Conservation (phyloP, 768 basidiomycete species). For the Aureoboletus auriporus region DNA sequence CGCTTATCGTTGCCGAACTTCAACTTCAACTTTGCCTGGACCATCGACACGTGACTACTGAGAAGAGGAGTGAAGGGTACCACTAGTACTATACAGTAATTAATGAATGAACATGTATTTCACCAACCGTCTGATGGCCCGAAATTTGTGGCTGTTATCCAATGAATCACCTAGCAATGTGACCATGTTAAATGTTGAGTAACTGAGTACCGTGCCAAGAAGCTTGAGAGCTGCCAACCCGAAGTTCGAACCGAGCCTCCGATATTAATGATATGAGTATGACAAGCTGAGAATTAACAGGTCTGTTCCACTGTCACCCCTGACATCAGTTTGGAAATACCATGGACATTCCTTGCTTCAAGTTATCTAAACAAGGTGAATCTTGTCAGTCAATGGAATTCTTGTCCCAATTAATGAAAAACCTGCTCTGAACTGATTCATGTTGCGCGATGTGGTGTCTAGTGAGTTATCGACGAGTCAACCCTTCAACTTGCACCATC, state of each 20-base stretch:
- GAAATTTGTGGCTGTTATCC: not conserved
- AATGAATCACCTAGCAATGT: not conserved
- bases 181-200: too few species aligned
- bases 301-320: conserved; percentile 1
- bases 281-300: not conserved
- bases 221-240: conserved; percentile 2
- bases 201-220: not conserved
- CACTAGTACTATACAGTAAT: not conserved
- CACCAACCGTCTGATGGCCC: not conserved
- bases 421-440: conserved; percentile 7
- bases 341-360: not conserved
- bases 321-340: conserved; percentile 6
- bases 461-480: conserved; percentile 1
- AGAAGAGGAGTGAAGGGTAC: conserved; percentile 6
- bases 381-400: conserved; percentile 9
- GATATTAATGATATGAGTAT: not conserved
- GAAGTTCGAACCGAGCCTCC: not conserved
- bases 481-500: not conserved
- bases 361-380: conserved; percentile 3
- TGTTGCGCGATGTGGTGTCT: conserved; percentile 4
- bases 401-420: not conserved
- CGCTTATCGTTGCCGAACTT: not conserved
- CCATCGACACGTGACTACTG: not conserved
- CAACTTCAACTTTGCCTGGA: not conserved
- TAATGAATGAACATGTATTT: not conserved